Evolutionary conservation across 2,329 filamentous ascomycete genomes (phyloP), one percentile per base, ranked within the genome.

Genomic region (Claviceps africana): DNA sequence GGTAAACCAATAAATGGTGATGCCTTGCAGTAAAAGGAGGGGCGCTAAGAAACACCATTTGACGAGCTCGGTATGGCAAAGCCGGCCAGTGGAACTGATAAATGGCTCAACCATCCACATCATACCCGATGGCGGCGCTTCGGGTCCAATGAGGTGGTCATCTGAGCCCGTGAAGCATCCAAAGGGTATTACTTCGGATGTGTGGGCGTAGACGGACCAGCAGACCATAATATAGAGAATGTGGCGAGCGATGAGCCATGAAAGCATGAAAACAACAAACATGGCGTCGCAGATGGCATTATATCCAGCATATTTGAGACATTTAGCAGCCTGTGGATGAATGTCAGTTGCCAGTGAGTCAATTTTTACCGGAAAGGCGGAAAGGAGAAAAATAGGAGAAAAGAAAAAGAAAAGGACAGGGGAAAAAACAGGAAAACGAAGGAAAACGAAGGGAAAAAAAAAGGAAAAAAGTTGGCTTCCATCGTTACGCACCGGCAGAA

Each of bases 281-380:
- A 83, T 80, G 57, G 82, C 70, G 64, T 97, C 93, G 73, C 90
- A 96, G 51, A 84, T 68, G 7, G 72, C 82, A 55, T 81, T 81
- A 67, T 79, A 89, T 54, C 85, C 85, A 50, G 89, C 72, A 65
- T 97, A 98, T 66, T 95, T 96, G 59, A 97, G 79, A 62, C 90
- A 87, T 70, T 98, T 98, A 59, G 93, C 93, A 30, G 83, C 72
- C 88, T 95, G 55, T 8, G 33, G 0, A 9, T 35, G 45, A 21
- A 28, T 28, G 44, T 51, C 22, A 54, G 47, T 39, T 30, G 35
- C 28, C 44, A 17, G 19, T 22, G 4, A 22, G 30, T 21, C 42
- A 43, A 8, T 15, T 22, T 25, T 22, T n/a, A n/a, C n/a, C n/a
- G n/a, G 19, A 43, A 19, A 39, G 9, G 10, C 2, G 4, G 15